These are phyloP conservation scores for Avena atlantica DNA, from an alignment of 176 grass and related monocot species.

Conservation along the genomic window DNA sequence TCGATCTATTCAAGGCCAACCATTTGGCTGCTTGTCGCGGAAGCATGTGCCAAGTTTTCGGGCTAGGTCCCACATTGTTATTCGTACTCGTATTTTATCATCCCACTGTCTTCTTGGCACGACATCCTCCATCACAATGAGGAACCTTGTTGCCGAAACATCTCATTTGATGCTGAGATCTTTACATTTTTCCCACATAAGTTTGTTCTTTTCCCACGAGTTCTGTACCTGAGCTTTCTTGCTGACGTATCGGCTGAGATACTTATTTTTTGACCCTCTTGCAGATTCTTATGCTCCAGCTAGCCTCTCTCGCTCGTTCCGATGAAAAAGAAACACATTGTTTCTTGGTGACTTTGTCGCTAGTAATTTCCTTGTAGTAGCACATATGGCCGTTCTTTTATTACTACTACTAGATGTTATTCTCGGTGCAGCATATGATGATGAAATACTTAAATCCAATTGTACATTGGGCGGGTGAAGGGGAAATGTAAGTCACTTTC, in stretches of 20 bases:
- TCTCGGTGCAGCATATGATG: slow-evolving; percentile 5
- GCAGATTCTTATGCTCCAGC: slow-evolving; percentile 41
- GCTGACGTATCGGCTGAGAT: not conserved
- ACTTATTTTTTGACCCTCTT: slow-evolving; percentile 1
- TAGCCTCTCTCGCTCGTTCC: slow-evolving; percentile 34
- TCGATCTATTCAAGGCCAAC: slow-evolving; percentile 35
- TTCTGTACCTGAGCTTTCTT: slow-evolving; percentile 28
- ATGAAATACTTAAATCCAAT: slow-evolving; percentile 9
- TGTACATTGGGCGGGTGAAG: not conserved
- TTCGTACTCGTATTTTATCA: not conserved
- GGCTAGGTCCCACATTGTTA: slow-evolving; percentile 7
- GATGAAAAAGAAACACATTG: slow-evolving; percentile 20
- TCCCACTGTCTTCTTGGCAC: slow-evolving; percentile 2
- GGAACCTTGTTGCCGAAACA: slow-evolving; percentile 28
- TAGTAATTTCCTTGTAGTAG: slow-evolving; percentile 25
- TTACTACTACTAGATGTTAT: not conserved
- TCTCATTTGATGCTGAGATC: slow-evolving; percentile 35
- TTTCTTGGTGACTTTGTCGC: slow-evolving; percentile 34
- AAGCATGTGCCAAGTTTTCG: not conserved
- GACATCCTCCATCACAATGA: slow-evolving; percentile 11
- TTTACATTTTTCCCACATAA: slow-evolving; percentile 35
- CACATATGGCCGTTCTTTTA: not conserved
- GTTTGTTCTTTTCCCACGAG: slow-evolving; percentile 5
- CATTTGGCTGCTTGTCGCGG: slow-evolving; percentile 26
- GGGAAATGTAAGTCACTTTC: not conserved